Evolutionary conservation across 2,329 filamentous ascomycete genomes (phyloP).

Genomic region (Coniochaeta pulveracea): DNA sequence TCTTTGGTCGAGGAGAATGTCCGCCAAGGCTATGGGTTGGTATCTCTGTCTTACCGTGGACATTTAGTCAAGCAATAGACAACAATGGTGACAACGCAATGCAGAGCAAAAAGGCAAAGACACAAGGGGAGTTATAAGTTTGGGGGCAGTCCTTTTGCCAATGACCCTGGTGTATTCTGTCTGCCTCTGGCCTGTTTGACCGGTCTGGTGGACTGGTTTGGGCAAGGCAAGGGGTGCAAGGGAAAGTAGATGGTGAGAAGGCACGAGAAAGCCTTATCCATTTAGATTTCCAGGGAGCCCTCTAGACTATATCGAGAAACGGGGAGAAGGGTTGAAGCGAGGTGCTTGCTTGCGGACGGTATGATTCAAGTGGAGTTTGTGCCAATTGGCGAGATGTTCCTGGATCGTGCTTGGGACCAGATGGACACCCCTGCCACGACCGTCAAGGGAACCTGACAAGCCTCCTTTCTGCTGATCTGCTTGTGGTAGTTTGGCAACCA

Average conservation of each 20-base stretch:
- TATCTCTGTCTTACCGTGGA: conserved; percentile 8
- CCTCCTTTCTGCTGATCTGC: conserved; percentile 2
- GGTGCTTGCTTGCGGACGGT: neutral
- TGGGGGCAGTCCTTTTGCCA: neutral
- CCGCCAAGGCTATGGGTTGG: conserved; percentile 8
- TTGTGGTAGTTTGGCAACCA: neutral
- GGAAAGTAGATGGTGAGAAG: neutral
- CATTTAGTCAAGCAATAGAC: conserved; percentile 1
- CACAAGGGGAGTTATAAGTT: conserved; percentile 3
- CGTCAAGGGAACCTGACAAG: conserved; percentile 2
- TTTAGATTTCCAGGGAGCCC: no score
- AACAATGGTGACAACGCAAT: neutral
- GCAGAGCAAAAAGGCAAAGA: neutral
- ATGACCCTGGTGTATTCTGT: neutral
- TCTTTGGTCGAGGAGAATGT: conserved; percentile 10
- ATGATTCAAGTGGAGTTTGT: neutral
- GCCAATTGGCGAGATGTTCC: conserved; percentile 3
- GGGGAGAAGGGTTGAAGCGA: neutral
- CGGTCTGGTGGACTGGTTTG: conserved; percentile 3
- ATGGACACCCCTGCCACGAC: conserved; percentile 2
- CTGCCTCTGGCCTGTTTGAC: conserved; percentile 5
- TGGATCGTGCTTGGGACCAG: no score
- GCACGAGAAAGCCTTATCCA: conserved; percentile 4
- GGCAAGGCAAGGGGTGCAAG: neutral
- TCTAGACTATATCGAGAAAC: conserved; percentile 2